Conservation (phyloP, 2,329 filamentous ascomycete genomes). For the Arthrobotrys sinensis region DNA sequence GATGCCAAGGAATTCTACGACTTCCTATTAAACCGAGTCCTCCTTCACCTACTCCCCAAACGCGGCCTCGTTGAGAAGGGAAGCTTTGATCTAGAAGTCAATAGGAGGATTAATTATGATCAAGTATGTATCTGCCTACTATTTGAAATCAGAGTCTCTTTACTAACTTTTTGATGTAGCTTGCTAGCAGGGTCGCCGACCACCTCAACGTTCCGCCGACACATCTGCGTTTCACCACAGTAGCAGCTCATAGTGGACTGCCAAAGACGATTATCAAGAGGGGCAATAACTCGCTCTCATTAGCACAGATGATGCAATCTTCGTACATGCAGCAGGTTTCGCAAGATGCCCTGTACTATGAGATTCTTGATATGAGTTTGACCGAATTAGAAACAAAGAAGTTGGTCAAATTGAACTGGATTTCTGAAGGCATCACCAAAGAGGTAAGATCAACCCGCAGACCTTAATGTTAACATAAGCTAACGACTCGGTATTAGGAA, state of each 20-base stretch:
- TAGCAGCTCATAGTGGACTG: slow-evolving; percentile 82
- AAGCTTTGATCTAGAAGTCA: slow-evolving; percentile 83
- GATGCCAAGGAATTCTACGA: slow-evolving; percentile 93
- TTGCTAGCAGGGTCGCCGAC: slow-evolving; percentile 86
- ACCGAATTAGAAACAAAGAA: slow-evolving; percentile 95
- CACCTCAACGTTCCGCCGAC: slow-evolving; percentile 83
- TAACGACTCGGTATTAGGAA: slow-evolving; percentile 73
- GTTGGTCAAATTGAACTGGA: slow-evolving; percentile 83
- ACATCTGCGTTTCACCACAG: slow-evolving; percentile 91
- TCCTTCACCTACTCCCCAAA: slow-evolving; percentile 82
- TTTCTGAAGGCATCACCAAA: slow-evolving; percentile 91
- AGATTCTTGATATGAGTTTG: slow-evolving; percentile 93
- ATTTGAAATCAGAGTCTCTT: neutral
- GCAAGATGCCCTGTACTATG: slow-evolving; percentile 88
- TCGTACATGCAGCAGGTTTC: slow-evolving; percentile 79
- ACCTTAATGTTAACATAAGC: slow-evolving; percentile 56
- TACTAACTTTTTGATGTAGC: slow-evolving; percentile 63
- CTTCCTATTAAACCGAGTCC: slow-evolving; percentile 86
- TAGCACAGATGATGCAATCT: slow-evolving; percentile 83
- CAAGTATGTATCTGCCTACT: slow-evolving; percentile 67
- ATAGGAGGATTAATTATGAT: slow-evolving; percentile 91
- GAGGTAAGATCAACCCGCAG: slow-evolving; percentile 75
- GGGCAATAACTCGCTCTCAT: slow-evolving; percentile 74
- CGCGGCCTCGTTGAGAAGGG: slow-evolving; percentile 70
- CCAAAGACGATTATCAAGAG: slow-evolving; percentile 84